Evolutionary conservation across 495 filamentous ascomycete genomes (phyloP), one percentile per base, ranked within the genome.

Genomic region (Copromyces sp.): DNA sequence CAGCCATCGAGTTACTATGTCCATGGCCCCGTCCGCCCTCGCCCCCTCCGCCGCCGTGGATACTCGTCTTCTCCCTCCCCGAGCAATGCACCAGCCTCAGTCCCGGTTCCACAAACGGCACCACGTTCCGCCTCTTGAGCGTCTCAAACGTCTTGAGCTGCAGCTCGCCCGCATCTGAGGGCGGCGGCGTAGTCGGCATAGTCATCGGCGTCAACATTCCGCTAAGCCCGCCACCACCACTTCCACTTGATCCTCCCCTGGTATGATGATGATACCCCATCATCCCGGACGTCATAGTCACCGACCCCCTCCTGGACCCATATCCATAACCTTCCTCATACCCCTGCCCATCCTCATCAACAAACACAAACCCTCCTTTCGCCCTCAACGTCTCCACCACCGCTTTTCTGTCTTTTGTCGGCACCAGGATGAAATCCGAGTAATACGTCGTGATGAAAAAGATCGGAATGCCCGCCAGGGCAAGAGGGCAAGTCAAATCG

Each of bases 391-490:
- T 89, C 68, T 88, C 85, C 47, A 94, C 89, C 59, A 98, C 95
- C 42, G 87, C 88, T 9, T 83, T 80, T 45, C 91, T 89, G 79
- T 89, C 89, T 75, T 90, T 91, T 45, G 86, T 82, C 5, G 95
- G 95, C 5, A 98, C 93, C 20, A 99, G 85, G 75, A 99, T 97
- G 83, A 97, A 99, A 81, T 99, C 95, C 14, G 93, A 93, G 79
- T 97, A 98, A 80, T 99, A 99, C 32, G 95, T 98, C 1, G 95
- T 97, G 78, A 98, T 96, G 85, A 99, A 98, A 81, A 98, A 98
- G 74, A 99, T 97, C 45, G 95, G 92, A 41, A 99, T 95, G 77
- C 93, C 92, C 39, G 95, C 94, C 80, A 98, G 83, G 12, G 95
- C 95, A 20, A 99, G 85, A 3, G 95, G 95, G 74, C 89, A 94